Evolutionary conservation across 2,329 filamentous ascomycete genomes (phyloP).

Genomic region (Aspergillus sojae): DNA sequence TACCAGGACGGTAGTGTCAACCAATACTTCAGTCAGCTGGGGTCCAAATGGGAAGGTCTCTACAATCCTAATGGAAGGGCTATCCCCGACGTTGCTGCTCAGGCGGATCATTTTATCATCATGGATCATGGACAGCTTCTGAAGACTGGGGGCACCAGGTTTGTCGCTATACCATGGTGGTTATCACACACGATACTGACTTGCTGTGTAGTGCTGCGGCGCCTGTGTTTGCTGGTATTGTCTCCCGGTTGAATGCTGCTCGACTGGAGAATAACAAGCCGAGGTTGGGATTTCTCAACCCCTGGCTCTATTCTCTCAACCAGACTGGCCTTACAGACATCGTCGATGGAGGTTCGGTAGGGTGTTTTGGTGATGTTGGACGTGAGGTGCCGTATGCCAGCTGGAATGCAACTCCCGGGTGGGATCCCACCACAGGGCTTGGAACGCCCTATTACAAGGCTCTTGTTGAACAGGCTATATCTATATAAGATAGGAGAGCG

Average conservation of each 20-base stretch:
- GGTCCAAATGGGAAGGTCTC: conserved; percentile 47
- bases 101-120: conserved; percentile 49
- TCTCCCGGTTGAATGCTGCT: conserved; percentile 67
- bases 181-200: background rate
- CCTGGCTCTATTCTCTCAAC: conserved; percentile 58
- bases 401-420: conserved; percentile 55
- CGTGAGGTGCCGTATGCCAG: conserved; percentile 48
- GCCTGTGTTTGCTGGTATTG: conserved; percentile 64
- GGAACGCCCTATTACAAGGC: conserved; percentile 26
- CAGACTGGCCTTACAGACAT: conserved; percentile 53
- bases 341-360: conserved; percentile 48
- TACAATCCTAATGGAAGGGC: conserved; percentile 59
- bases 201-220: conserved; percentile 53
- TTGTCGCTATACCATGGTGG: conserved; percentile 15
- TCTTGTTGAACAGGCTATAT: conserved; percentile 17
- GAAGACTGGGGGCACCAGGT: conserved; percentile 53
- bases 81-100: conserved; percentile 65
- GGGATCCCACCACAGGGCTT: conserved; percentile 54
- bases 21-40: conserved; percentile 47
- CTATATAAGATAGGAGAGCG: background rate
- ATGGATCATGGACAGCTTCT: conserved; percentile 39
- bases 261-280: conserved; percentile 58
- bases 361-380: conserved; percentile 47
- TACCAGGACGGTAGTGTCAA: conserved; percentile 52
- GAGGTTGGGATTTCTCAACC: conserved; percentile 63